Conservation (phyloP, 2,329 filamentous ascomycete species). For the Hymenoscyphus occultus region DNA sequence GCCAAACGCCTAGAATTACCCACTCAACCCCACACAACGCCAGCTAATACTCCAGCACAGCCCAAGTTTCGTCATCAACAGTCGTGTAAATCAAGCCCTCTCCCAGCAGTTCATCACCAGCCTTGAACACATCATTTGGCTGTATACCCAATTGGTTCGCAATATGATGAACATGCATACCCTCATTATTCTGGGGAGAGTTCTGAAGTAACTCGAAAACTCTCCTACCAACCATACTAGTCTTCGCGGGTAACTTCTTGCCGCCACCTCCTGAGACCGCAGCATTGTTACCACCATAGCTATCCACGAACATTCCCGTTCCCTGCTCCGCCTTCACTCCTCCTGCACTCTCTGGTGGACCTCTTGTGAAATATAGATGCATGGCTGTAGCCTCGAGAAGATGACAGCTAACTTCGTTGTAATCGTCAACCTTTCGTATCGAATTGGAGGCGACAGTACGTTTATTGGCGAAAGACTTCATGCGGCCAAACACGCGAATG, state of each 20-base stretch:
- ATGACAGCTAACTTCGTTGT: slow-evolving; percentile 93
- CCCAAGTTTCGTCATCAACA: slow-evolving; percentile 89
- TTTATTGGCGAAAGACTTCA: slow-evolving; percentile 83
- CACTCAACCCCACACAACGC: not conserved
- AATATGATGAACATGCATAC: slow-evolving; percentile 77
- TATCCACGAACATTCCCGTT: slow-evolving; percentile 38
- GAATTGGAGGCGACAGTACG: slow-evolving; percentile 76
- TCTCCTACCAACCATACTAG: slow-evolving; percentile 59
- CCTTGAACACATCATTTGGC: slow-evolving; percentile 67
- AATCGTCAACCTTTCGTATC: slow-evolving; percentile 75
- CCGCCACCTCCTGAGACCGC: slow-evolving; percentile 27
- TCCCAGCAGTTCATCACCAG: slow-evolving; percentile 75
- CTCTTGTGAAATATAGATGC: slow-evolving; percentile 78
- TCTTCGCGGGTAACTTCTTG: slow-evolving; percentile 38
- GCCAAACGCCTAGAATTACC: slow-evolving; percentile 4
- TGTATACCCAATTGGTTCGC: slow-evolving; percentile 63
- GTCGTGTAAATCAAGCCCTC: slow-evolving; percentile 83
- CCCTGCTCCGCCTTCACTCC: slow-evolving; percentile 39
- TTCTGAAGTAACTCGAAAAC: slow-evolving; percentile 70
- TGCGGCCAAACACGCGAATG: slow-evolving; percentile 79
- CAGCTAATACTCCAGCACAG: slow-evolving; percentile 65
- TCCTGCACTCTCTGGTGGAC: slow-evolving; percentile 46
- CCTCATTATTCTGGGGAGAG: slow-evolving; percentile 72
- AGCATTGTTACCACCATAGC: slow-evolving; percentile 37
- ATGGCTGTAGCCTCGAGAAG: slow-evolving; percentile 85